Conservation (phyloP, 768 basidiomycete genomes). For the Leucocoprinus leucothites region DNA sequence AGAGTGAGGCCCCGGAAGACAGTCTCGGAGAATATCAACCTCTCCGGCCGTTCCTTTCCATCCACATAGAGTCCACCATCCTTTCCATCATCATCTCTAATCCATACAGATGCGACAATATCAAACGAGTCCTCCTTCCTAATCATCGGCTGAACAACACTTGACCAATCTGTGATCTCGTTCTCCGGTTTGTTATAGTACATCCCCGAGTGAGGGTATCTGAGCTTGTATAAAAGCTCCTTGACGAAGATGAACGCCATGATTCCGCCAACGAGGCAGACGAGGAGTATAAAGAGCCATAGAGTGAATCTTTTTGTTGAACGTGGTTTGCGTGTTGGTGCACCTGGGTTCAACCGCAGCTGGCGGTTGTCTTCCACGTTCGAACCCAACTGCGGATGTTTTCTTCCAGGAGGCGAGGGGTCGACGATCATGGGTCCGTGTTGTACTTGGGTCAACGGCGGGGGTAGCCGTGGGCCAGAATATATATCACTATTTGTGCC, state of each 20-base stretch:
- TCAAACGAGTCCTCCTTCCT: constrained; percentile 16
- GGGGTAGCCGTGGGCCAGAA: too few relatives aligned
- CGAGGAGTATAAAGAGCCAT: not conserved
- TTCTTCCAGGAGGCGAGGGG: not conserved
- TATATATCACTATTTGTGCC: too few relatives aligned
- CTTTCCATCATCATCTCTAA: constrained; percentile 1
- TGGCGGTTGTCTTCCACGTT: not conserved
- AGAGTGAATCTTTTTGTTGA: constrained; percentile 8
- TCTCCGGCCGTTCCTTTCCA: constrained; percentile 12
- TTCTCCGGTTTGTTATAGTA: not conserved
- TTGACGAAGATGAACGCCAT: not conserved
- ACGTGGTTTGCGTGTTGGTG: constrained; percentile 6
- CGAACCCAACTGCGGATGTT: not conserved
- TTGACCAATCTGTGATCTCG: constrained; percentile 2
- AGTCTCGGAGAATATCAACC: constrained; percentile 23
- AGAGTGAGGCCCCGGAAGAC: constrained; percentile 26
- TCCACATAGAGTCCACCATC: not conserved
- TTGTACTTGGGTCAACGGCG: too few relatives aligned
- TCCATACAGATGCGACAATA: constrained; percentile 18
- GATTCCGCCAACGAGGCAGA: not conserved
- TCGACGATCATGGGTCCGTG: constrained; percentile 3
- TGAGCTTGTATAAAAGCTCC: not conserved
- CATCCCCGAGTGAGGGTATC: constrained; percentile 4
- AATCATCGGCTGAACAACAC: constrained; percentile 18
- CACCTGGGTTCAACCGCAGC: constrained; percentile 8